A percentile compares a stretch with the other conserved stretches of the same genome.
phyloP scores from a whole-genome alignment of 1,284 basidiomycete genomes.

The Melampsora abietis-canadensis region DNA sequence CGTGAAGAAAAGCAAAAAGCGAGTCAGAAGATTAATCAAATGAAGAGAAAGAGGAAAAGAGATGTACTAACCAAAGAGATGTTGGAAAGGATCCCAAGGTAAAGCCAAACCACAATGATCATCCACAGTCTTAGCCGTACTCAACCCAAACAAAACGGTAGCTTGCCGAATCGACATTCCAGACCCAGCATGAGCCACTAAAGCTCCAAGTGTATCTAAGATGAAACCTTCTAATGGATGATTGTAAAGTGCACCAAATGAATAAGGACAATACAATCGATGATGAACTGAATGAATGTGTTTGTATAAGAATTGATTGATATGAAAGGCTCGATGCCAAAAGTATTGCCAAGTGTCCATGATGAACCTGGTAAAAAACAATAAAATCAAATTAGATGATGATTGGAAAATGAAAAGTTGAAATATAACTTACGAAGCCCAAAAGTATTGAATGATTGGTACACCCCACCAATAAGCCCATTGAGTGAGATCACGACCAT shows the following conservation, averaged over 20 bases:
- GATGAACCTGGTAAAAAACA: slow-evolving; percentile 64
- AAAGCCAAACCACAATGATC: slow-evolving; percentile 92
- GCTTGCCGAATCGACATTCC: slow-evolving; percentile 72
- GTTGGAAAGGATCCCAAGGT: slow-evolving; percentile 69
- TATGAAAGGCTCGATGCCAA: slow-evolving; percentile 86
- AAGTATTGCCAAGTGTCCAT: slow-evolving; percentile 99
- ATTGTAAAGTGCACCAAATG: slow-evolving; percentile 95
- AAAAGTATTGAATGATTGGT: slow-evolving; percentile 69
- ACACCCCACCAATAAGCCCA: slow-evolving; percentile 92
- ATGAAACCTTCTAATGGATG: slow-evolving; percentile 92
- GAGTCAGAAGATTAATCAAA: background rate
- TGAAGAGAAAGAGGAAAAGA: slow-evolving; percentile 9
- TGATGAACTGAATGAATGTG: slow-evolving; percentile 93
- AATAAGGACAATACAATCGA: slow-evolving; percentile 92
- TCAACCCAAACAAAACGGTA: slow-evolving; percentile 77
- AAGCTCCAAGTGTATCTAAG: slow-evolving; percentile 80
- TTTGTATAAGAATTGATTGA: slow-evolving; percentile 84
- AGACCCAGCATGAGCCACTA: slow-evolving; percentile 68
- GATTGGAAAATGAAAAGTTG: background rate
- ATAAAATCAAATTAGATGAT: background rate
- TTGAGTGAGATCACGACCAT: slow-evolving; percentile 63
- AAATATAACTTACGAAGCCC: slow-evolving; percentile 70
- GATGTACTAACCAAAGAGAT: slow-evolving; percentile 28
- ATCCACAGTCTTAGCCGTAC: slow-evolving; percentile 90
- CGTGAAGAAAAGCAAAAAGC: slow-evolving; percentile 17